A percentile compares a stretch with the other conserved stretches of the same genome.
These are phyloP conservation scores for Daedalea quercina DNA, from an alignment of 768 basidiomycete genomes.

Conservation along the genomic window DNA sequence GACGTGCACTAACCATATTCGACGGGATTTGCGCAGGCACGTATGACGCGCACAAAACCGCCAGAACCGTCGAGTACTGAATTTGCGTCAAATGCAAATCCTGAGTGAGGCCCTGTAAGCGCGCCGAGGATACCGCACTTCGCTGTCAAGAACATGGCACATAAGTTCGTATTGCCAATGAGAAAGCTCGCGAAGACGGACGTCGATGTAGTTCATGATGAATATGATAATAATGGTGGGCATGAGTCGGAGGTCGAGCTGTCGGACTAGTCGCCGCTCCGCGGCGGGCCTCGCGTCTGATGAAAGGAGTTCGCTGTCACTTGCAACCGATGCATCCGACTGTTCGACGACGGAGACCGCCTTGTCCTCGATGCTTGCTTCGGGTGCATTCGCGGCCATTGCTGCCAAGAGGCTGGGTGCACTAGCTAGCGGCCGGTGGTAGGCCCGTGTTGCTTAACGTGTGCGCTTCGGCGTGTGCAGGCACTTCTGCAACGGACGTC, in stretches of 20 bases:
- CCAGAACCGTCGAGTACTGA: slow-evolving; percentile 46
- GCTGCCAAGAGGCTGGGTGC: too few species aligned
- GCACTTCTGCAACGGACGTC: too few species aligned
- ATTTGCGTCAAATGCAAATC: slow-evolving; percentile 39
- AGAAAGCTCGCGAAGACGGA: slow-evolving; percentile 19
- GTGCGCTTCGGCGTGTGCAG: too few species aligned
- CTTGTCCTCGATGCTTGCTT: not conserved
- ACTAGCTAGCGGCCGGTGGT: too few species aligned
- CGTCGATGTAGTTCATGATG: slow-evolving; percentile 67
- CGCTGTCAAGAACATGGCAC: slow-evolving; percentile 22
- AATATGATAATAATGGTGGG: slow-evolving; percentile 53
- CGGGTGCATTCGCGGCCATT: not conserved
- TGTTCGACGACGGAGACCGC: not conserved
- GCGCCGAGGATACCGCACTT: slow-evolving; percentile 30
- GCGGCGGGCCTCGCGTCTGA: slow-evolving; percentile 18
- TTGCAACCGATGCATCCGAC: not conserved
- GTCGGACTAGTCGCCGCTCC: slow-evolving; percentile 40
- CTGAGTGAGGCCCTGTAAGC: slow-evolving; percentile 33
- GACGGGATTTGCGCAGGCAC: slow-evolving; percentile 61
- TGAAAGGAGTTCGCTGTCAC: slow-evolving; percentile 19
- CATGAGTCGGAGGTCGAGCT: slow-evolving; percentile 49
- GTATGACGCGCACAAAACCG: slow-evolving; percentile 51
- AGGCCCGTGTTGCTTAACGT: too few species aligned
- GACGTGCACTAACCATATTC: slow-evolving; percentile 42
- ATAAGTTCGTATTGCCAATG: not conserved